Evolutionary conservation across 768 basidiomycete species (phyloP).

Genomic region (Butyriboletus loyo): DNA sequence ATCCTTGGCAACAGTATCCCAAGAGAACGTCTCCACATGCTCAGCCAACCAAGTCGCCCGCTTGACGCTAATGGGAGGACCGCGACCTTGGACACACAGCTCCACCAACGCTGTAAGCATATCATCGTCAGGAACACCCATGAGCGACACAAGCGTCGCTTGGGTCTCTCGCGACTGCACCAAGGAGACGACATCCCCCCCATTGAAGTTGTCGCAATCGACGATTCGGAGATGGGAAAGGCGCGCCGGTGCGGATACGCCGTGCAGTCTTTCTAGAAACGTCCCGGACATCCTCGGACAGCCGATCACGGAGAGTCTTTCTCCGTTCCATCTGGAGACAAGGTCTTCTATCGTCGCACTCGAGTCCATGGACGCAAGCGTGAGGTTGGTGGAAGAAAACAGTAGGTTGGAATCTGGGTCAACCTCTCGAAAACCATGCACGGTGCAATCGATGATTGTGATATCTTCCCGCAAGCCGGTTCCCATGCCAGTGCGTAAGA

Average conservation of each 20-base stretch:
- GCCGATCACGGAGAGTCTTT: background rate
- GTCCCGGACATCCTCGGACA: background rate
- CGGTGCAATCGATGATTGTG: slow-evolving; percentile 2
- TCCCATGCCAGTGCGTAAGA: background rate
- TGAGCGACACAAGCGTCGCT: slow-evolving; percentile 2
- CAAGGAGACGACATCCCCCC: background rate
- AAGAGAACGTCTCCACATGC: slow-evolving; percentile 6
- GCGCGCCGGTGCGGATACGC: background rate
- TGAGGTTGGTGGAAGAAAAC: slow-evolving; percentile 1
- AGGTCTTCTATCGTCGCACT: slow-evolving; percentile 2
- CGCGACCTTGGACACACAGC: slow-evolving; percentile 1
- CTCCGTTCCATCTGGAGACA: slow-evolving; percentile 5
- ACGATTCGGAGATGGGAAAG: slow-evolving; percentile 2
- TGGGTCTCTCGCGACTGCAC: slow-evolving; percentile 4
- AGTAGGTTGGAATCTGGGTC: background rate
- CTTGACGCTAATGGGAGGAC: slow-evolving; percentile 2
- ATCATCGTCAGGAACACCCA: background rate
- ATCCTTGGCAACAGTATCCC: slow-evolving; percentile 10
- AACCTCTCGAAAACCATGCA: background rate
- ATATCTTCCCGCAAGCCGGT: background rate
- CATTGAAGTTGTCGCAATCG: slow-evolving; percentile 8
- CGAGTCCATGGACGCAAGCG: background rate
- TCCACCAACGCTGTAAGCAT: background rate
- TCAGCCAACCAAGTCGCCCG: slow-evolving; percentile 4
- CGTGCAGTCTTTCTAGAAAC: slow-evolving; percentile 1